Base-by-base conservation (phyloP, 176 grass and related monocot species). In the Chrysopogon serrulatus region DNA sequence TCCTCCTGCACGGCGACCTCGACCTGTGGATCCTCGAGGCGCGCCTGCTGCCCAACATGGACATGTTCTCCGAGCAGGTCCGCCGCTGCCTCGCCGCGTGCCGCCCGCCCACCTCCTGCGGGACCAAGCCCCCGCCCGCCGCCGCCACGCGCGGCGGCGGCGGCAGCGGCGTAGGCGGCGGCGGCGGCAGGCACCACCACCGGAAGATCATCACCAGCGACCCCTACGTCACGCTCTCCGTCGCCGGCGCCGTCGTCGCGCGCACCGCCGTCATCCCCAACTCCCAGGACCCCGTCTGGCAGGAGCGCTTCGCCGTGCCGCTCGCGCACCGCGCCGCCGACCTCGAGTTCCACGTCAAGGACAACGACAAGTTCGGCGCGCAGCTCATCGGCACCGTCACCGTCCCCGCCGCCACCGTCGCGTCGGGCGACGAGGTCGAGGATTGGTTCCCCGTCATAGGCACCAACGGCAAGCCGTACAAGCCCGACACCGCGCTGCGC, bases 41-140 rank as follows among this genome's bases (percentile, higher is more conserved):
- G 30, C 91, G 93, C 40, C 39, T 80, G 56, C 96, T 99, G 19
- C 96, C 96, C 21, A 99, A 99, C 87, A 99, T 99, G 96, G 96
- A 99, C 87, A 57, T 99, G 80, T 81, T 96, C 68, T 92, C 89
- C 39, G 96, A 99, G 91, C 87, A 88, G 1, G 15, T 99, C n/a
- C 91, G 96, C 24, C 82, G 87, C 59, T 92, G 80, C 77, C 72
- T 99, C 76, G 31, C 85, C 62, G 49, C 87, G 40, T 99, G 96
- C 83, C 67, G 82, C 24, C 35, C 80, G 10, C 68, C 89, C 28
- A 39, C 77, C 39, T 77, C 60, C 54, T 85, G 92, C 82, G 41
- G 57, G 24, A 28, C 84, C 63, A 44, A 67, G 49, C 91, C 37
- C 65, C 17, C 77, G 14, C 1, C 15, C 57, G 7, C 31, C 3